Percentiles rank a stretch among this genome's conserved stretches.
Conservation (phyloP, 2,329 filamentous ascomycete species). For the Xylariaceae sp. region DNA sequence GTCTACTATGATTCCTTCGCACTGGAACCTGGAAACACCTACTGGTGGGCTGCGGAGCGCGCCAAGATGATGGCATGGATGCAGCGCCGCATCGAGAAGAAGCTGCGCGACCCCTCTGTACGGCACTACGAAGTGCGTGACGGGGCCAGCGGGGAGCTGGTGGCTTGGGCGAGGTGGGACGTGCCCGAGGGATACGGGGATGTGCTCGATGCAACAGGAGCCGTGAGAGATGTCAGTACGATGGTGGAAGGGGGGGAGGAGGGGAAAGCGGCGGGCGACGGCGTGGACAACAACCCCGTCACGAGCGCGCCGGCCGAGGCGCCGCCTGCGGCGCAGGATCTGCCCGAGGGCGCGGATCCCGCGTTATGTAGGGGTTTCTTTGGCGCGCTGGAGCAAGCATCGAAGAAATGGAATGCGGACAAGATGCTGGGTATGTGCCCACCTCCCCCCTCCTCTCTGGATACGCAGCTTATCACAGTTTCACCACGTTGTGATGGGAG, state of each 20-base stretch:
- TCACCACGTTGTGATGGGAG: not conserved
- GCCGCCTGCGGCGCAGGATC: constrained; percentile 6
- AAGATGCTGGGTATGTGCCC: constrained; percentile 30
- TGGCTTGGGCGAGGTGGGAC: constrained; percentile 31
- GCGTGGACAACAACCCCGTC: constrained; percentile 3
- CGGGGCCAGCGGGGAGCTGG: constrained; percentile 19
- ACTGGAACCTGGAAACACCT: constrained; percentile 19
- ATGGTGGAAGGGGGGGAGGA: constrained; percentile 10
- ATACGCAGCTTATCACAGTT: not conserved
- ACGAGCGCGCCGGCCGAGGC: constrained; percentile 12
- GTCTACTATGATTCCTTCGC: constrained; percentile 25
- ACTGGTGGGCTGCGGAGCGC: constrained; percentile 25
- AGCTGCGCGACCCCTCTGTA: constrained; percentile 23
- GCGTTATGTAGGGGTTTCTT: constrained; percentile 27
- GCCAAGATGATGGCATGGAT: constrained; percentile 27
- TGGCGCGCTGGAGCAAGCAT: constrained; percentile 17
- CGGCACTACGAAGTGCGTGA: constrained; percentile 19
- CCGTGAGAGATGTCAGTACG: constrained; percentile 2
- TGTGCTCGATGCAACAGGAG: constrained; percentile 18
- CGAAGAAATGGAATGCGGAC: constrained; percentile 25
- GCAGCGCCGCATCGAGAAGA: constrained; percentile 18
- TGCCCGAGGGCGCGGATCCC: constrained; percentile 25
- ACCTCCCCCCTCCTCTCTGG: not conserved
- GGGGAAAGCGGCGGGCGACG: constrained; percentile 1
- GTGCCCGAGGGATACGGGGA: constrained; percentile 25